These are phyloP conservation scores for Cylindrodendrum hubeiense DNA, from an alignment of 2,329 filamentous ascomycete genomes.

Conservation along the genomic window DNA sequence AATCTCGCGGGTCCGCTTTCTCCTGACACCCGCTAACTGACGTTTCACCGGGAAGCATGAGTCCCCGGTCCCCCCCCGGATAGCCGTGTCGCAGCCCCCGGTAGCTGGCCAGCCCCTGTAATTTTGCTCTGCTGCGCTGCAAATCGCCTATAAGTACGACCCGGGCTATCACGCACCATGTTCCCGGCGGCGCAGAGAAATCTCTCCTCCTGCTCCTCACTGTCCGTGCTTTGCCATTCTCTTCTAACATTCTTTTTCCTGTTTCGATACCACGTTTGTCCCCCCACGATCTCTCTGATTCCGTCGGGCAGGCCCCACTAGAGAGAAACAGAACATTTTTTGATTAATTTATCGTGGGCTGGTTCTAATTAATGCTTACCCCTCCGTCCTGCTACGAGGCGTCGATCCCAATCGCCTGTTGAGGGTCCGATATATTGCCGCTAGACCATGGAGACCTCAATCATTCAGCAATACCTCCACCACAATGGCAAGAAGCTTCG, in stretches of 20 bases:
- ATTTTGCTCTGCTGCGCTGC: too few relatives aligned
- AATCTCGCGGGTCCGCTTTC: too few relatives aligned
- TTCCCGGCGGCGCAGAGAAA: neutral
- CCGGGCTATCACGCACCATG: neutral
- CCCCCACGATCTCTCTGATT: neutral
- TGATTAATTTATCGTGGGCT: neutral
- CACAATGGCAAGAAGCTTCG: slow-evolving; percentile 1
- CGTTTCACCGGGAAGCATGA: too few relatives aligned
- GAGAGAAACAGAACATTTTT: neutral
- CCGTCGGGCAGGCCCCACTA: slow-evolving; percentile 3
- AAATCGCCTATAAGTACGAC: slow-evolving; percentile 2
- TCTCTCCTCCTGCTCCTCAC: slow-evolving; percentile 1
- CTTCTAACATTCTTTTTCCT: slow-evolving; percentile 5
- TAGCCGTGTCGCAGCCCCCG: too few relatives aligned
- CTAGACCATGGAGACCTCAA: slow-evolving; percentile 6
- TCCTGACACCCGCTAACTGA: too few relatives aligned
- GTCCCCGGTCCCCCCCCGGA: too few relatives aligned
- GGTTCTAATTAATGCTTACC: neutral
- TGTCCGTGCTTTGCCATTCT: neutral
- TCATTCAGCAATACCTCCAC: neutral
- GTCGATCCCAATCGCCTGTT: too few relatives aligned
- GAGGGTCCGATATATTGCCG: neutral
- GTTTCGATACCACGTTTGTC: neutral
- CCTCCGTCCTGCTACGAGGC: neutral
- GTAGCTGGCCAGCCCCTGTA: too few relatives aligned